Percentiles rank a stretch among this genome's conserved stretches.
Evolutionary conservation across 2,329 filamentous ascomycete species (phyloP).

Genomic region (Cladorrhinum sp.): DNA sequence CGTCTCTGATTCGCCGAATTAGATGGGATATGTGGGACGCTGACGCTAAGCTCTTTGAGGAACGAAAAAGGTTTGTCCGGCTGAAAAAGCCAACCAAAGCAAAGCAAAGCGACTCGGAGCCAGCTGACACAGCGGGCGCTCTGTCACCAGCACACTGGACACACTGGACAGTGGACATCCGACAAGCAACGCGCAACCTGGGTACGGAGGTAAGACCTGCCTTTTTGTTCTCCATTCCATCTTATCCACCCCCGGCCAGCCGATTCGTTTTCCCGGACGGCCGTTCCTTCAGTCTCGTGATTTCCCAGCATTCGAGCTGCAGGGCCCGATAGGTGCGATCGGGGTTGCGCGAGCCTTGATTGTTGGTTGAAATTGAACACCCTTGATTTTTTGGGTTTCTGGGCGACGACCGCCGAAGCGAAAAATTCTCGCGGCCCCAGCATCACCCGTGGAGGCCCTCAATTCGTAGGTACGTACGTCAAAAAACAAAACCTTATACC

Average conservation of each 20-base stretch:
- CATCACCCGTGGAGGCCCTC: constrained; percentile 7
- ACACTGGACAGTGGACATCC: constrained; percentile 25
- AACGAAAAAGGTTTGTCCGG: constrained; percentile 21
- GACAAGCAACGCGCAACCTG: constrained; percentile 28
- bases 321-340: constrained; percentile 28
- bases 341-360: constrained; percentile 26
- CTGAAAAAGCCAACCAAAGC: constrained; percentile 20
- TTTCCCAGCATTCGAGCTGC: constrained; percentile 26
- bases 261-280: constrained; percentile 27
- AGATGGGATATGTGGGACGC: constrained; percentile 11
- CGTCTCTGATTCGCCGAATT: constrained; percentile 15
- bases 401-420: constrained; percentile 22
- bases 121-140: constrained; percentile 21
- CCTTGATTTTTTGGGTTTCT: not conserved
- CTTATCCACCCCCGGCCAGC: constrained; percentile 31
- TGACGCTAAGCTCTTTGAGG: constrained; percentile 21
- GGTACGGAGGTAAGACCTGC: constrained; percentile 36
- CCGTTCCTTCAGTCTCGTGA: constrained; percentile 30
- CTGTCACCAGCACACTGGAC: constrained; percentile 17
- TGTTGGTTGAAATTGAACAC: constrained; percentile 21
- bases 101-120: constrained; percentile 3
- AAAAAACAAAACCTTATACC: constrained; percentile 9
- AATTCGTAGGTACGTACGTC: constrained; percentile 14
- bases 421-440: constrained; percentile 28
- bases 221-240: constrained; percentile 29